Conservation (phyloP, 2,329 filamentous ascomycete genomes). For the Dactylellina sp. region DNA sequence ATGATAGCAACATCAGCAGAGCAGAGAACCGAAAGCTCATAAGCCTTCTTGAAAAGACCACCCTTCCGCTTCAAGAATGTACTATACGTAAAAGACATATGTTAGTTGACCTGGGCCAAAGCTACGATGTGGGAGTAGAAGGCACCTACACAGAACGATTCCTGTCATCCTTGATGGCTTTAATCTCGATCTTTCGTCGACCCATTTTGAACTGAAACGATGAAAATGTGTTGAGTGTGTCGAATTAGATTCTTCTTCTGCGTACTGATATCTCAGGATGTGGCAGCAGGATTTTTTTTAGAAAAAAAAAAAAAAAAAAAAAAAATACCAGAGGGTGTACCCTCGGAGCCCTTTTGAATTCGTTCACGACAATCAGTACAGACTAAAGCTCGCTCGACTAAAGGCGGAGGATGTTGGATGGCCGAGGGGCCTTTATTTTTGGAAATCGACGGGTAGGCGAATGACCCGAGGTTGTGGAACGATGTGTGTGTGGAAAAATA, state of each 20-base stretch:
- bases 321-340: neutral
- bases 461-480: slow-evolving; percentile 7
- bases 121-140: neutral
- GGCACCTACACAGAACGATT: slow-evolving; percentile 94
- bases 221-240: neutral
- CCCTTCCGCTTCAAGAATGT: slow-evolving; percentile 99
- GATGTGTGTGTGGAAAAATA: neutral
- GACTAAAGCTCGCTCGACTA: neutral
- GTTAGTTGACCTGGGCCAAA: slow-evolving; percentile 6
- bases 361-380: neutral
- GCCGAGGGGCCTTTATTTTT: slow-evolving; percentile 6
- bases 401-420: neutral
- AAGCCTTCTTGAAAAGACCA: slow-evolving; percentile 98
- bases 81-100: slow-evolving; percentile 66
- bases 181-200: slow-evolving; percentile 99
- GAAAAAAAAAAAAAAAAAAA: too few species aligned
- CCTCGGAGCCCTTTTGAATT: neutral
- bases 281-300: neutral
- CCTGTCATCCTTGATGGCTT: slow-evolving; percentile 97
- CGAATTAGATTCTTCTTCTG: neutral
- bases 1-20: slow-evolving; percentile 98
- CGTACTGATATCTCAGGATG: neutral
- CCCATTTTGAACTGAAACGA: slow-evolving; percentile 74
- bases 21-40: slow-evolving; percentile 96
- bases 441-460: slow-evolving; percentile 4